phyloP scores from a whole-genome alignment of 1,139 yeast species.

The Candida glucosophila region DNA sequence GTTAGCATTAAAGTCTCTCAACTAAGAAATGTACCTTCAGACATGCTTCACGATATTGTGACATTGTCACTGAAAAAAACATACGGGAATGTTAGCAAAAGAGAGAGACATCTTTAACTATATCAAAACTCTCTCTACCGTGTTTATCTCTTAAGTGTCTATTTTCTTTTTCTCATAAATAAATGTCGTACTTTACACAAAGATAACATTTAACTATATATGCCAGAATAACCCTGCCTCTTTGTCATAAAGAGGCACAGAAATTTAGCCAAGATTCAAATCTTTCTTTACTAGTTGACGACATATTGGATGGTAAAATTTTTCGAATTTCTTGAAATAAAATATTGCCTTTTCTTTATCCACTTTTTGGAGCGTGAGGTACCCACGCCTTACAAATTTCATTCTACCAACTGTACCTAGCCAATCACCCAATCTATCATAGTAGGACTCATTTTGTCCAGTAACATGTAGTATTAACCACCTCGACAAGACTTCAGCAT shows the following conservation, averaged over 20 bases:
- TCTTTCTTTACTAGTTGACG: slow-evolving; percentile 28
- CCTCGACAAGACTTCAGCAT: slow-evolving; percentile 25
- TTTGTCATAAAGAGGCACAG: neutral
- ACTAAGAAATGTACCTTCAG: too few relatives aligned
- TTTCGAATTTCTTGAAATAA: slow-evolving; percentile 16
- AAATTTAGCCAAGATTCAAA: slow-evolving; percentile 9
- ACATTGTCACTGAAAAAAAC: too few relatives aligned
- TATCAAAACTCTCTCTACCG: too few relatives aligned
- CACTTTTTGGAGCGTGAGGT: slow-evolving; percentile 19
- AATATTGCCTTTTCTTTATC: slow-evolving; percentile 21
- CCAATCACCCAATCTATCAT: slow-evolving; percentile 28
- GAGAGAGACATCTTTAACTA: too few relatives aligned
- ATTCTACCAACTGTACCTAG: slow-evolving; percentile 35
- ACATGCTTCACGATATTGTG: too few relatives aligned
- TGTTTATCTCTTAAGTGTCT: too few relatives aligned
- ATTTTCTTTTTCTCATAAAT: neutral
- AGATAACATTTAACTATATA: neutral
- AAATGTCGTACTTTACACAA: slow-evolving; percentile 1
- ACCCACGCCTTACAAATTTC: slow-evolving; percentile 38
- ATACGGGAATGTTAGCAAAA: too few relatives aligned
- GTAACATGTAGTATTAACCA: slow-evolving; percentile 27
- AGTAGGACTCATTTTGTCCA: slow-evolving; percentile 20
- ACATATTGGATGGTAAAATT: slow-evolving; percentile 33
- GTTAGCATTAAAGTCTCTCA: too few relatives aligned
- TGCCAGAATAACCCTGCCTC: too few relatives aligned